Evolutionary conservation across 2,329 filamentous ascomycete species (phyloP), one percentile per base, ranked within the genome.

Genomic region (Ophioceras dolichostomum): DNA sequence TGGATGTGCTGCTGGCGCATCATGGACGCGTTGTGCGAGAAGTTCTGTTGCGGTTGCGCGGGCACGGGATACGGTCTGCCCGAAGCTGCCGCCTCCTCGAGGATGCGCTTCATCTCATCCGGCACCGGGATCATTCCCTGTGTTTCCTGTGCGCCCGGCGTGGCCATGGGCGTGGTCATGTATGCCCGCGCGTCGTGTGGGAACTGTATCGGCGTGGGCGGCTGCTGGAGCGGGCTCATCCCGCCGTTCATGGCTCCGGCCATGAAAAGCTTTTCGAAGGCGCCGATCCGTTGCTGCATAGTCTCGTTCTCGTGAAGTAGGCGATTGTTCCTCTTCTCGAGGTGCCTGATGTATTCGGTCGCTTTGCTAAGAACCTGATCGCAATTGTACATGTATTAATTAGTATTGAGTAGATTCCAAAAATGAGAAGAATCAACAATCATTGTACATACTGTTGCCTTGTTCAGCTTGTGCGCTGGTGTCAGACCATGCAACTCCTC

Each of bases 401-500:
- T n/a, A n/a, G n/a, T n/a, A n/a, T n/a, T n/a, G n/a, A n/a, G n/a
- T n/a, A n/a, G n/a, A n/a, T n/a, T n/a, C n/a, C n/a, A n/a, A n/a
- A n/a, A n/a, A n/a, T n/a, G n/a, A n/a, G n/a, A n/a, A n/a, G n/a
- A n/a, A n/a, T n/a, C n/a, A n/a, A n/a, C n/a, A n/a, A n/a, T 7
- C 19, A 18, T 22, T 13, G 18, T 10, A 41, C 52, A 19, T 59
- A 79, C 86, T 2, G 88, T 95, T n/a, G 89, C 89, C 59, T 96
- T 96, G 65, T 96, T 96, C 20, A 95, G 67, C 58, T 96, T 96
- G 62, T 93, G 88, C 5, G 87, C 86, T 1, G 87, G 83, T 3
- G 86, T 81, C 36, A 91, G 64, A 36, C 86, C 86, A 48, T 93
- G 79, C 13, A 82, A 68, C 40, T 91, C 84, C 46, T 93, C 84